Conservation (phyloP, 1,284 basidiomycete genomes). For the Microbotryum scabiosae region DNA sequence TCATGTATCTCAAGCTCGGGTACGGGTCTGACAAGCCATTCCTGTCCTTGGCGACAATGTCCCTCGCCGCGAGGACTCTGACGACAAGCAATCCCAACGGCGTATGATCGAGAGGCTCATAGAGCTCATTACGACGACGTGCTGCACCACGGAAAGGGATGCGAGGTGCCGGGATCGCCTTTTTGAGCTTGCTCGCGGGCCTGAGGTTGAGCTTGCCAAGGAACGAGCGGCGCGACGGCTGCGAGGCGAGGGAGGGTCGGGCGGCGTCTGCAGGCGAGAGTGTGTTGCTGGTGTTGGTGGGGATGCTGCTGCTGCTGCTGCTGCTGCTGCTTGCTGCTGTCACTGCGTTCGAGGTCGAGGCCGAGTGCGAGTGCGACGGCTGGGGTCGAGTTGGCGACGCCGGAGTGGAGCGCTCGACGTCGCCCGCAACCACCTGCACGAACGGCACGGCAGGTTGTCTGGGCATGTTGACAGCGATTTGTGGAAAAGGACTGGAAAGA, state of each 20-base stretch:
- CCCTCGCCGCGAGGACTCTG: constrained; percentile 42
- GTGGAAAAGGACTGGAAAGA: too few species aligned
- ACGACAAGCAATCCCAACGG: constrained; percentile 42
- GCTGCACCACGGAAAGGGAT: constrained; percentile 7
- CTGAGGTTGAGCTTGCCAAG: not conserved
- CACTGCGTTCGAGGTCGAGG: too few species aligned
- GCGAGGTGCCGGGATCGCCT: constrained; percentile 1
- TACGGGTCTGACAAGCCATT: constrained; percentile 42
- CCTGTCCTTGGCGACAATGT: constrained; percentile 46
- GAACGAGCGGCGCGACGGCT: not conserved
- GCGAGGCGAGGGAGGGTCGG: constrained; percentile 7
- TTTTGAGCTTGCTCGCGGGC: constrained; percentile 11
- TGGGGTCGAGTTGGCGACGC: too few species aligned
- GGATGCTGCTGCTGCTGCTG: too few species aligned
- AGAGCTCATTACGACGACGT: constrained; percentile 5
- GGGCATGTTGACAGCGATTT: too few species aligned
- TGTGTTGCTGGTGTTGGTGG: not conserved
- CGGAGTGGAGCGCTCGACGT: too few species aligned
- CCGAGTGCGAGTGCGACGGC: too few species aligned
- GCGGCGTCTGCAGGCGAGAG: not conserved
- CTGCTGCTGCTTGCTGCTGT: too few species aligned
- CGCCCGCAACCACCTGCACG: too few species aligned
- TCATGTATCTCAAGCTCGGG: constrained; percentile 33
- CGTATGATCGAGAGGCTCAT: constrained; percentile 30
- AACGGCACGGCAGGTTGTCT: too few species aligned